Evolutionary conservation across 768 basidiomycete species (phyloP).

Genomic region (Collybia sp.): DNA sequence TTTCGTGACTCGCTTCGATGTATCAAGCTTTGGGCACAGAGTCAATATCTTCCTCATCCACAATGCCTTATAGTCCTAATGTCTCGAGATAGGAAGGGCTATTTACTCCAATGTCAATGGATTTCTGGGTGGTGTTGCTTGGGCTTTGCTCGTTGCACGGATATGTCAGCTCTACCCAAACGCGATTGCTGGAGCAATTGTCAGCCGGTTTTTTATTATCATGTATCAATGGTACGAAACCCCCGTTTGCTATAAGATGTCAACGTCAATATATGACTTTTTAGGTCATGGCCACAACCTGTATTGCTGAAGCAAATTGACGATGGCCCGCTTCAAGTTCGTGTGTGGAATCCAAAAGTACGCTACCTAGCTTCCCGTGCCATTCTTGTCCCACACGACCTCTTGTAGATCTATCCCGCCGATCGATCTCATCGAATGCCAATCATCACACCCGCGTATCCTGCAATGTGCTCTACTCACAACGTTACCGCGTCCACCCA

Average conservation of each 20-base stretch:
- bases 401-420: conserved; percentile 72
- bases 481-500: conserved; percentile 96
- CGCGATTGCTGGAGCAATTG: conserved; percentile 89
- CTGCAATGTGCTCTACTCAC: conserved; percentile 98
- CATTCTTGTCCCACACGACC: conserved; percentile 2
- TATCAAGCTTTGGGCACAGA: conserved; percentile 97
- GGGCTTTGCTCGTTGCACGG: conserved; percentile 98
- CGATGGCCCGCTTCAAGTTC: conserved; percentile 86
- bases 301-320: conserved; percentile 97
- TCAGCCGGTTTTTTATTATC: conserved; percentile 97
- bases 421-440: conserved; percentile 98
- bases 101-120: conserved; percentile 99
- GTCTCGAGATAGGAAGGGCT: conserved; percentile 62
- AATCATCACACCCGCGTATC: conserved; percentile 98
- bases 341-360: conserved; percentile 98
- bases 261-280: conserved; percentile 5
- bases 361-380: conserved; percentile 2
- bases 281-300: conserved; percentile 96
- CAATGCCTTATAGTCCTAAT: background rate
- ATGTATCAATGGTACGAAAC: conserved; percentile 88
- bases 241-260: background rate
- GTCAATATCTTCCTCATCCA: conserved; percentile 41
- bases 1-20: conserved; percentile 94
- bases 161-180: conserved; percentile 99
- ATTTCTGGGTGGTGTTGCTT: conserved; percentile 96